Evolutionary conservation across 805 yeast species (phyloP).

Genomic region (Saccharomyces jurei): DNA sequence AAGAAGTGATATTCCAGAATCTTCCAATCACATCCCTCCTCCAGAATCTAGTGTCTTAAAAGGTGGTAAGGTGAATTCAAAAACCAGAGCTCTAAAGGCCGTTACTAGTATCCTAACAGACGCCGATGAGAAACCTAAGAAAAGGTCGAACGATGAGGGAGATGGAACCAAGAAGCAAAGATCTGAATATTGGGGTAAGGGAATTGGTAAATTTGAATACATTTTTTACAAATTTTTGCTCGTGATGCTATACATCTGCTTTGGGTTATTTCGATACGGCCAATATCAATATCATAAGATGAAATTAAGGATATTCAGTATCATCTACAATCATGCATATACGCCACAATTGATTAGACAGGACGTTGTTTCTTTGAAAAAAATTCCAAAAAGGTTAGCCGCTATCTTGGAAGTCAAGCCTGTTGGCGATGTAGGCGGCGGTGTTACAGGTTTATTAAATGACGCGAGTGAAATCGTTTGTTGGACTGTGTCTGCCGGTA

Average conservation of each 20-base stretch:
- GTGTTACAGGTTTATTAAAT: constrained; percentile 69
- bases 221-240: constrained; percentile 41
- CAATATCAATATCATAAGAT: constrained; percentile 46
- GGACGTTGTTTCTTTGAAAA: constrained; percentile 64
- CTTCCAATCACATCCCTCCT: constrained; percentile 14
- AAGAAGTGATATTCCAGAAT: neutral
- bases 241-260: constrained; percentile 44
- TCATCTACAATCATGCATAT: constrained; percentile 61
- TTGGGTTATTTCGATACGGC: constrained; percentile 46
- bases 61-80: constrained; percentile 9
- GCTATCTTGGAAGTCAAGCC: constrained; percentile 66
- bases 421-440: constrained; percentile 83
- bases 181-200: constrained; percentile 8
- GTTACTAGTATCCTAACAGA: constrained; percentile 12
- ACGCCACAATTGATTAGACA: constrained; percentile 81
- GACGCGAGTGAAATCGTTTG: constrained; percentile 71
- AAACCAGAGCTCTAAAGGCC: constrained; percentile 13
- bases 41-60: constrained; percentile 15
- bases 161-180: neutral
- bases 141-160: neutral
- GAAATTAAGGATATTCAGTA: constrained; percentile 48
- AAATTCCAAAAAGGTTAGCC: constrained; percentile 72
- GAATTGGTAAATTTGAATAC: constrained; percentile 15
- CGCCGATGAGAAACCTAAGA: constrained; percentile 2
- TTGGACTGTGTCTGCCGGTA: constrained; percentile 90